phyloP scores from a whole-genome alignment of 2,329 filamentous ascomycete genomes.

The Aspergillus brunneoviolaceus region DNA sequence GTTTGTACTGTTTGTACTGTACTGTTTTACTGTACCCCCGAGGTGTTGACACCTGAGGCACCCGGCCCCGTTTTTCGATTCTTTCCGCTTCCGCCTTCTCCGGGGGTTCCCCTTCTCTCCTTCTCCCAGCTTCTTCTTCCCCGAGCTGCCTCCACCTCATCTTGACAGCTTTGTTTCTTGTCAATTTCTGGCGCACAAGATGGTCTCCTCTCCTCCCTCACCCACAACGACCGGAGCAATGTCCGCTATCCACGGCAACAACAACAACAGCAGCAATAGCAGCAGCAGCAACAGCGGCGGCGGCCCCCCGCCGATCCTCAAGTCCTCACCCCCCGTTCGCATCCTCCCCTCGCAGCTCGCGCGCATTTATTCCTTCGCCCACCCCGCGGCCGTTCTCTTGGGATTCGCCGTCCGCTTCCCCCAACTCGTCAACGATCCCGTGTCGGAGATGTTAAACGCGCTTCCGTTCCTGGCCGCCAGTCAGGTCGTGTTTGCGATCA shows the following conservation, averaged over 20 bases:
- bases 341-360: slow-evolving; percentile 51
- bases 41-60: not conserved
- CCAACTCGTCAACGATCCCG: slow-evolving; percentile 68
- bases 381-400: slow-evolving; percentile 66
- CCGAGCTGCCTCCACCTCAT: not conserved
- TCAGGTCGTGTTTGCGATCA: slow-evolving; percentile 61
- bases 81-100: slow-evolving; percentile 3
- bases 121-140: not conserved
- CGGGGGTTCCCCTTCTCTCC: not conserved
- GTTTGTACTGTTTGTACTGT: too few relatives aligned
- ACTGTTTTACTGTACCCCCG: too few relatives aligned
- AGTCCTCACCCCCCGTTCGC: slow-evolving; percentile 43
- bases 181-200: not conserved
- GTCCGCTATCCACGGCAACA: not conserved
- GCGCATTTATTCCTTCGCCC: slow-evolving; percentile 61
- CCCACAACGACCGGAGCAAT: slow-evolving; percentile 4
- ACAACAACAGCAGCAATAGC: not conserved
- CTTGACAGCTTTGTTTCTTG: not conserved
- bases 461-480: slow-evolving; percentile 63
- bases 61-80: not conserved
- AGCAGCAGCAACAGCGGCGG: not conserved
- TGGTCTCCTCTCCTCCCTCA: not conserved
- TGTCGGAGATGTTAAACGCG: slow-evolving; percentile 60
- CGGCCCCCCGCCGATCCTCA: not conserved
- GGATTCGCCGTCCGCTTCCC: slow-evolving; percentile 65